Evolutionary conservation across 345 rosid species (phyloP), one percentile per base, ranked within the genome.

Genomic region (Erysimum cheiranthoides): DNA sequence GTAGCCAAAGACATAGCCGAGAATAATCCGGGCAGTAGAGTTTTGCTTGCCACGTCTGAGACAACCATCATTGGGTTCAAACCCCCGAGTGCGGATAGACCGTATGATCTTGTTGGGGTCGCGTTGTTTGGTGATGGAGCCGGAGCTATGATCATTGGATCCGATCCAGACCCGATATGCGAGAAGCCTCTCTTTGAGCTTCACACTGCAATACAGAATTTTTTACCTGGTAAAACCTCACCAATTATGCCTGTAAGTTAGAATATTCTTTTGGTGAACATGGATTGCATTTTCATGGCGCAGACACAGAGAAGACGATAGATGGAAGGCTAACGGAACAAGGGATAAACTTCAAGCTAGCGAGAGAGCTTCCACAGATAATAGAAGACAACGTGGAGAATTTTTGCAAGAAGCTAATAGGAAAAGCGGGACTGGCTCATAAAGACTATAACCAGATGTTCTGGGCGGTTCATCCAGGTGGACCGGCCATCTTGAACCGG

Each of bases 391-490:
- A 90, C 73, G 82, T 95, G 32, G 93, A 90, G 72, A 83, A 75
- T n/a, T 95, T 95, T 85, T 92, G 99, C 58, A 61, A 61, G 4
- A 88, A 85, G 74, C 76, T 95, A 47, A 85, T 88, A 86, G 82
- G 59, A 32, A 75, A 74, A 47, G 80, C 77, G 0, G 88, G 86
- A 25, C 47, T 88, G 9, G 68, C 81, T 11, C 57, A 83, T 10
- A 68, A 79, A 51, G 92, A 88, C 63, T 95, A 90, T 43, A 89
- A 90, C 80, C 81, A 84, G 66, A 53, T 95, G 74, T 95, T 92
- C 69, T 95, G 99, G 99, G 98, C 96, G 8, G 98, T 95, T 73
- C 98, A 95, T 82, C 99, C 98, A 2, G 99, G 99, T 1, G 99
- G 98, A 11, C 99, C 99, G 3, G 99, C 98, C 35, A 95, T 95